Evolutionary conservation across 2,329 filamentous ascomycete genomes (phyloP).

Genomic region (Pseudogymnoascus sp.): DNA sequence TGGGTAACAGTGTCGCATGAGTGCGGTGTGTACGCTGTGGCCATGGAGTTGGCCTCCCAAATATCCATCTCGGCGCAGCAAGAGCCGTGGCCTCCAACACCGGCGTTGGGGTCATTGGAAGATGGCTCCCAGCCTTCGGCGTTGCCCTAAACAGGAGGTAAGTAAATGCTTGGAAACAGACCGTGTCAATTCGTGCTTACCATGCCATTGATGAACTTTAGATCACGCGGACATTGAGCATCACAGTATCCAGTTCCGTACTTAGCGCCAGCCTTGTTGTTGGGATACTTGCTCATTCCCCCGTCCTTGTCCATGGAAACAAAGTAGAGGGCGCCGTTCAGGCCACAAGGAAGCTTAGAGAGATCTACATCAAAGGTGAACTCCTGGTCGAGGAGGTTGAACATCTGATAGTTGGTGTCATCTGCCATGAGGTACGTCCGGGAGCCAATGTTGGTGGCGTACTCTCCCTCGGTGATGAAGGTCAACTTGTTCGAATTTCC

Average conservation of each 20-base stretch:
- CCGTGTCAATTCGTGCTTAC: conserved; percentile 32
- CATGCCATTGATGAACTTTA: conserved; percentile 45
- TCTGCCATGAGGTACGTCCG: conserved; percentile 57
- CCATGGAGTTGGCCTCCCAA: conserved; percentile 55
- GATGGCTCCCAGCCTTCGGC: conserved; percentile 42
- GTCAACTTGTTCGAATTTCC: conserved; percentile 44
- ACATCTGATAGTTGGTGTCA: conserved; percentile 54
- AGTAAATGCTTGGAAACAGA: conserved; percentile 20
- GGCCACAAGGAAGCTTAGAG: conserved; percentile 57
- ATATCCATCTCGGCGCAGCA: conserved; percentile 64
- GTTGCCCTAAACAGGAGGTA: conserved; percentile 36
- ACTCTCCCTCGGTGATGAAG: conserved; percentile 44
- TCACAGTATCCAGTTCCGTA: conserved; percentile 59
- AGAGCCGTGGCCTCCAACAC: conserved; percentile 44
- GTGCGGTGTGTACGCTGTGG: conserved; percentile 50
- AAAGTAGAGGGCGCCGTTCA: conserved; percentile 65
- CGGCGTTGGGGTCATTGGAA: conserved; percentile 41
- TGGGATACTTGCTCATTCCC: conserved; percentile 41
- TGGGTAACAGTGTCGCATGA: conserved; percentile 39
- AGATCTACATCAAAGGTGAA: conserved; percentile 67
- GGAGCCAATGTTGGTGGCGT: conserved; percentile 40
- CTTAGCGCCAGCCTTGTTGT: conserved; percentile 48
- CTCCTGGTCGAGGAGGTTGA: conserved; percentile 58
- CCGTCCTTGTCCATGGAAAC: conserved; percentile 55
- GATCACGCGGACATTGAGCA: conserved; percentile 45